Evolutionary conservation across 768 basidiomycete species (phyloP).

Genomic region (Mycena metata): DNA sequence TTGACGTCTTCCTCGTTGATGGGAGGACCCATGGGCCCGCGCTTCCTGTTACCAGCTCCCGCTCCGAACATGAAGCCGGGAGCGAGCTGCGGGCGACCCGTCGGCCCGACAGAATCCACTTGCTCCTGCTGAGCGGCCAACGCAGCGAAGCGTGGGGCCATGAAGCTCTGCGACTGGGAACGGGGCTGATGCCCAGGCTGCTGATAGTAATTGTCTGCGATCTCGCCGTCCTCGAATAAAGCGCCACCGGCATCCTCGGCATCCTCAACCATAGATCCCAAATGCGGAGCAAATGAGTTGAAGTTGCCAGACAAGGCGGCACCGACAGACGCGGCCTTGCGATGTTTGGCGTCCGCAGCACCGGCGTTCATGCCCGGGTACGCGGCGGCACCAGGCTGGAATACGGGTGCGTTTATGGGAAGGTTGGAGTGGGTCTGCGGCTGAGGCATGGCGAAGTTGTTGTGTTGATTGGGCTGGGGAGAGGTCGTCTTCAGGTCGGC

Average conservation of each 20-base stretch:
- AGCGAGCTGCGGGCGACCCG: conserved; percentile 89
- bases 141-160: conserved; percentile 90
- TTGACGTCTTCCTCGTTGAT: conserved; percentile 86
- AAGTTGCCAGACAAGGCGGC: conserved; percentile 70
- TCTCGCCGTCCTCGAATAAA: conserved; percentile 84
- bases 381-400: conserved; percentile 75
- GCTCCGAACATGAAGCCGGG: conserved; percentile 94
- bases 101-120: conserved; percentile 72
- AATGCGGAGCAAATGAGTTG: conserved; percentile 81
- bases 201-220: conserved; percentile 68
- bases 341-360: conserved; percentile 74
- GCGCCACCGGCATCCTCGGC: conserved; percentile 70
- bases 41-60: conserved; percentile 56
- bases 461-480: conserved; percentile 58
- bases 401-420: conserved; percentile 77
- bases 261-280: conserved; percentile 89
- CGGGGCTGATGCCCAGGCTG: conserved; percentile 75
- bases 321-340: conserved; percentile 85
- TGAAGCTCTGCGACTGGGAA: conserved; percentile 86
- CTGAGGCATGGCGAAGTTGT: conserved; percentile 58
- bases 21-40: conserved; percentile 72
- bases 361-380: conserved; percentile 60
- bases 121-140: conserved; percentile 82
- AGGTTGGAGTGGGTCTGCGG: conserved; percentile 67
- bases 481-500: conserved; percentile 92